Evolutionary conservation across 805 yeast genomes (phyloP), one percentile per base, ranked within the genome.

Genomic region (Kodamaea lidongshanica): DNA sequence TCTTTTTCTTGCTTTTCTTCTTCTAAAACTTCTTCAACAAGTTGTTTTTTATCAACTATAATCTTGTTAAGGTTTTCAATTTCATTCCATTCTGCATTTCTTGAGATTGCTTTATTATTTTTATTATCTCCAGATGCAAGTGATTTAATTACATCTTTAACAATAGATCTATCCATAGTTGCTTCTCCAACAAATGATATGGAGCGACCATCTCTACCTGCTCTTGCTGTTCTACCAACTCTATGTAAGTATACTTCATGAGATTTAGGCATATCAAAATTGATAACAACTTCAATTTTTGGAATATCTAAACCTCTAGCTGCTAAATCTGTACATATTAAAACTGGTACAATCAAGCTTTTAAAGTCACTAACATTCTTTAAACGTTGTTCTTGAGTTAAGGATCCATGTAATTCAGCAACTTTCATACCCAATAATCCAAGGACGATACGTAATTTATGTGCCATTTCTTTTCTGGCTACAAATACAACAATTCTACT

Each of bases 261-360:
- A 17, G 83, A 69, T 55, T 85, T 84, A 29, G 98, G 98, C 94
- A 92, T 85, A 52, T 92, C 98, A 56, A 70, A 92, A 60, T 92
- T 92, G 50, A 92, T 73, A 27, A 92, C 99, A 37, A 81, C 77
- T 55, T 88, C 97, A 54, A 92, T 88, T 60, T 89, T 89, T 39
- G 97, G 97, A 50, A 92, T 92, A 81, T 92, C 99, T 53, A 92
- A 72, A 71, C 99, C 99, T 75, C 99, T 83, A 16, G 98, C 89
- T 2, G 98, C 98, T 56, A 92, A 72, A 71, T 92, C 99, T 1
- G 99, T 92, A 78, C 97, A 92, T 23, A 92, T 70, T 36, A 92
- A 67, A 7, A 89, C 77, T 2, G 97, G 95, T 18, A 88, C 95
- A 3, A 74, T 73, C 41, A 86, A 67, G 40, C 74, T 76, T 46